A percentile compares a stretch with the other conserved stretches of the same genome.
Evolutionary conservation across 2,329 filamentous ascomycete genomes (phyloP).

Genomic region (Epichloe baconii): DNA sequence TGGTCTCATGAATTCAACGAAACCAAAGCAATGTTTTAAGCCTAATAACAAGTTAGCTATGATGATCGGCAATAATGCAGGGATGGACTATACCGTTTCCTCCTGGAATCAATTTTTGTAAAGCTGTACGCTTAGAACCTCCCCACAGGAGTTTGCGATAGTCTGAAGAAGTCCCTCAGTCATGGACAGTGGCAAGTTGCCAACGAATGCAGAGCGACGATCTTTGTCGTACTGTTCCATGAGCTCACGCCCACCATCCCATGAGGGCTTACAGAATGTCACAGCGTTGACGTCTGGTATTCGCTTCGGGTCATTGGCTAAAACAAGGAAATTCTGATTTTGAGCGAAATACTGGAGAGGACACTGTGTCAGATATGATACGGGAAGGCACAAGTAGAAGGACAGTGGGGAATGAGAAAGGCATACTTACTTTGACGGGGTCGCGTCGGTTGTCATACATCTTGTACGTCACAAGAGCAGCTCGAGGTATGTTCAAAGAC

Average conservation of each 20-base stretch:
- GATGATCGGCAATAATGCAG: not conserved
- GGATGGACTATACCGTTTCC: not conserved
- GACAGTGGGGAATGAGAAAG: not conserved
- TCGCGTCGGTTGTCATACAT: constrained; percentile 38
- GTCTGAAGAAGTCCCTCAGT: constrained; percentile 23
- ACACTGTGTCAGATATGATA: not conserved
- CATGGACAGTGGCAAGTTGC: constrained; percentile 27
- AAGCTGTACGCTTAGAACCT: constrained; percentile 18
- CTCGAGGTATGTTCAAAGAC: constrained; percentile 21
- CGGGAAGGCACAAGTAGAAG: not conserved
- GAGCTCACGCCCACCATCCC: constrained; percentile 8
- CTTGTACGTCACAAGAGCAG: constrained; percentile 35
- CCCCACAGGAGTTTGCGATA: constrained; percentile 25
- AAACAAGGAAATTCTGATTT: constrained; percentile 9
- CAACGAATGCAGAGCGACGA: constrained; percentile 34
- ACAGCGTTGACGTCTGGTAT: not conserved
- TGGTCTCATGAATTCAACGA: constrained; percentile 26
- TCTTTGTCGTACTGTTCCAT: constrained; percentile 28
- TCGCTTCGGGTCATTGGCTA: constrained; percentile 15
- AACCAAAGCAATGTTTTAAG: constrained; percentile 18
- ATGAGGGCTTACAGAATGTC: not conserved
- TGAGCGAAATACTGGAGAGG: constrained; percentile 5
- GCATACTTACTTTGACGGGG: constrained; percentile 30
- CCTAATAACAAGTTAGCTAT: constrained; percentile 10
- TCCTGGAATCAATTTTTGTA: constrained; percentile 12